Percentiles rank a stretch among this genome's conserved stretches.
phyloP scores from a whole-genome alignment of 148 eudicot genomes.

The Rhododendron mucronatum region DNA sequence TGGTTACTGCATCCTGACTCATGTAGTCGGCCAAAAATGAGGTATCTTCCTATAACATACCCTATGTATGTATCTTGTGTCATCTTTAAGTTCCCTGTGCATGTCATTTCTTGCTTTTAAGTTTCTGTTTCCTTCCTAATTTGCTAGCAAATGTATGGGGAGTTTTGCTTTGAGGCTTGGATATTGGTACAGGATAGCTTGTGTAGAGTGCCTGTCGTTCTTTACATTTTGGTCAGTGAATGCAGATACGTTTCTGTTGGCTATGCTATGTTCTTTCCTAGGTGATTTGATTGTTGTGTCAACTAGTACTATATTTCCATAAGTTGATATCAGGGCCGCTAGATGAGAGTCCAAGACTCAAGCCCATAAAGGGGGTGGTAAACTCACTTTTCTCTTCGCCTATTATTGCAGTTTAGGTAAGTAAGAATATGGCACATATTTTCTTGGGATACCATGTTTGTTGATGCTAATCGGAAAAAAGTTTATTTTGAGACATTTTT shows the following conservation, averaged over 20 bases:
- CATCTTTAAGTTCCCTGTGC: background rate
- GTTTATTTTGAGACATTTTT: background rate
- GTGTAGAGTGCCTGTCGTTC: background rate
- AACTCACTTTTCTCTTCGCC: background rate
- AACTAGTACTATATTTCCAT: background rate
- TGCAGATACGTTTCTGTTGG: background rate
- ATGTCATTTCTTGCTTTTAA: background rate
- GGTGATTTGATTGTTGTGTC: background rate
- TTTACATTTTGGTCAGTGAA: background rate
- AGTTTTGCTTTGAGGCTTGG: background rate
- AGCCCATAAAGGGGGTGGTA: background rate
- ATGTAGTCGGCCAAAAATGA: constrained; percentile 71
- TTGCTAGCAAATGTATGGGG: background rate
- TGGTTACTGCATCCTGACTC: constrained; percentile 98
- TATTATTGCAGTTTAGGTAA: background rate
- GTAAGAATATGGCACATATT: background rate
- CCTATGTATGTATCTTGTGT: background rate
- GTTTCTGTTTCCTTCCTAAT: background rate
- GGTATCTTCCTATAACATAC: constrained; percentile 33
- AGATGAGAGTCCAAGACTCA: background rate
- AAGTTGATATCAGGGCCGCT: background rate
- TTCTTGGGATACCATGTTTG: background rate
- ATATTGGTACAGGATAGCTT: background rate
- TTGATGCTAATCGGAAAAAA: background rate
- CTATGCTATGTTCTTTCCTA: background rate